Conservation (phyloP, 192 early-diverging fungal species). For the Funneliformis mosseae region DNA sequence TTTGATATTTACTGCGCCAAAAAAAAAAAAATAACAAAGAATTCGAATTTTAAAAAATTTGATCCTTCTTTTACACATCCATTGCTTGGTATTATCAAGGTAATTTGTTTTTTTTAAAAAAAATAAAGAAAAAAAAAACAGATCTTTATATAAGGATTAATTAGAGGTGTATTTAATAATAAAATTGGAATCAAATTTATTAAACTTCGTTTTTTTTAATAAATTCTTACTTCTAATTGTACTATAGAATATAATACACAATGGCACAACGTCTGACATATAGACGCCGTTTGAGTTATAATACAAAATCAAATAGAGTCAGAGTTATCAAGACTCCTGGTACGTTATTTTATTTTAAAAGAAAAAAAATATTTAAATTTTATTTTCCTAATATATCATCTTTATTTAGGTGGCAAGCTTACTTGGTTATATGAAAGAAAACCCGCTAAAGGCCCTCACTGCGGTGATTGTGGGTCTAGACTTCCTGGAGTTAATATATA, state of each 20-base stretch:
- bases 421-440: constrained; percentile 91
- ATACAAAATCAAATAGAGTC: constrained; percentile 89
- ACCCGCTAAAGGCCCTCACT: constrained; percentile 87
- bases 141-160: no score
- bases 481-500: constrained; percentile 73
- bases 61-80: background rate
- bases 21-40: no score
- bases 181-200: background rate
- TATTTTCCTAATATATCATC: background rate
- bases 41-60: background rate
- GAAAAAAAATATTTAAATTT: background rate
- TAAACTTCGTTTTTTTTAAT: background rate
- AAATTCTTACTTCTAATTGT: background rate
- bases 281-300: constrained; percentile 80
- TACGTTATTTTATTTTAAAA: constrained; percentile 32
- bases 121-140: no score
- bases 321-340: constrained; percentile 88
- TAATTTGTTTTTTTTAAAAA: no score
- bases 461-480: constrained; percentile 93
- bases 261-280: constrained; percentile 81
- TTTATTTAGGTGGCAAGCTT: constrained; percentile 79
- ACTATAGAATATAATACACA: constrained; percentile 28
- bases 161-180: background rate
- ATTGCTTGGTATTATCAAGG: background rate
- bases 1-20: no score